Evolutionary conservation across 352 stramenopile species (phyloP), one percentile per base, ranked within the genome.

Genomic region (Pythium angustatum): DNA sequence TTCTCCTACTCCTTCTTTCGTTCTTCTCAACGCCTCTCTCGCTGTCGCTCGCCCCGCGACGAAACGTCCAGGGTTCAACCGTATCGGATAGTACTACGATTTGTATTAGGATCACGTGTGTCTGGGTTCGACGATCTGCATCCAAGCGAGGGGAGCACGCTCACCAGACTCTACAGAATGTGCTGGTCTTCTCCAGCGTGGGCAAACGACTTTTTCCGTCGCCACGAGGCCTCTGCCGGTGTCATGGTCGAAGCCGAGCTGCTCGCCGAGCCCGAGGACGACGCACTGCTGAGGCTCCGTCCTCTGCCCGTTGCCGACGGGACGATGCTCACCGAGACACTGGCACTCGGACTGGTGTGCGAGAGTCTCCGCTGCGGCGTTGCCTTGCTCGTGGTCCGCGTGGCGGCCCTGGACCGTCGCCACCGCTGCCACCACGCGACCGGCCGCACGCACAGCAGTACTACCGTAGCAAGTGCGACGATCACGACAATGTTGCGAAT

Each of bases 171-270:
- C 56, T 58, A 71, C 27, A 71, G 43, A 36, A 71, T 70, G 40
- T 70, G 65, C 21, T 62, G 65, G 47, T 72, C 65, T 50, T 72
- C 65, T 27, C 56, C 65, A 10, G 38, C 8, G n/a, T 53, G 24
- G 8, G 58, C 52, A 24, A 72, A 72, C 45, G 65, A 72, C 30
- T 72, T 72, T 48, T 72, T 72, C 48, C 65, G 43, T 58, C 65
- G 58, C 54, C 55, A 72, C 28, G 65, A 72, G 21, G 54, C 58
- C 41, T 68, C 65, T 0, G 41, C 58, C 3, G 54, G 45, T 6
- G 48, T 41, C 2, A 59, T 45, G 5, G 21, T 36, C 2, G 50
- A 36, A 3, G 28, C 8, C 1, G 17, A 54, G 10, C 33, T 41
- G 14, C n/a, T 33, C 11, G 21, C 48, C 3, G 54, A 36, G 0